Conservation (phyloP, 805 yeast genomes). For the Pichia deserticola region DNA sequence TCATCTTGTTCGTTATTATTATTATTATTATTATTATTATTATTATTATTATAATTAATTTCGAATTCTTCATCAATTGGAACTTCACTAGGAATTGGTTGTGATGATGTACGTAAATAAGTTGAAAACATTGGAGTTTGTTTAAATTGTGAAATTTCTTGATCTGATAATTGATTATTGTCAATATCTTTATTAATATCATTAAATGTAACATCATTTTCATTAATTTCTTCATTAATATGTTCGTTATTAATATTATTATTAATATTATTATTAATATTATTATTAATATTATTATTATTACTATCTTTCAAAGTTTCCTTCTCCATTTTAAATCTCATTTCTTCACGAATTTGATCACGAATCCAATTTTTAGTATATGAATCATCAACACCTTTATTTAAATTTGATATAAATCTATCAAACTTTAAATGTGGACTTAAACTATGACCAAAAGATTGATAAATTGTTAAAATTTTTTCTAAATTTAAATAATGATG, state of each 20-base stretch:
- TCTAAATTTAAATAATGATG: slow-evolving; percentile 44
- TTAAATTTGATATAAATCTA: slow-evolving; percentile 54
- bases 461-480: slow-evolving; percentile 48
- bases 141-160: neutral
- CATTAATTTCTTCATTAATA: neutral
- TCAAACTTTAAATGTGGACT: slow-evolving; percentile 75
- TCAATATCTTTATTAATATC: neutral
- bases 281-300: neutral
- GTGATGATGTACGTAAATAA: slow-evolving; percentile 11
- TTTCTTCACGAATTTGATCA: slow-evolving; percentile 33
- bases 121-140: slow-evolving; percentile 10
- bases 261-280: neutral
- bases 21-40: neutral
- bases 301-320: neutral
- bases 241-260: neutral
- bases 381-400: slow-evolving; percentile 38
- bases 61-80: neutral
- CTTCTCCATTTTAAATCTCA: slow-evolving; percentile 10
- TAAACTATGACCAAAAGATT: slow-evolving; percentile 67
- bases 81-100: slow-evolving; percentile 1
- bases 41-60: neutral
- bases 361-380: slow-evolving; percentile 37
- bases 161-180: neutral
- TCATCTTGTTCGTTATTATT: neutral
- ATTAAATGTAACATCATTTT: neutral